Base-by-base conservation (phyloP, 2,329 filamentous ascomycete species). In the Aspergillus felis region DNA sequence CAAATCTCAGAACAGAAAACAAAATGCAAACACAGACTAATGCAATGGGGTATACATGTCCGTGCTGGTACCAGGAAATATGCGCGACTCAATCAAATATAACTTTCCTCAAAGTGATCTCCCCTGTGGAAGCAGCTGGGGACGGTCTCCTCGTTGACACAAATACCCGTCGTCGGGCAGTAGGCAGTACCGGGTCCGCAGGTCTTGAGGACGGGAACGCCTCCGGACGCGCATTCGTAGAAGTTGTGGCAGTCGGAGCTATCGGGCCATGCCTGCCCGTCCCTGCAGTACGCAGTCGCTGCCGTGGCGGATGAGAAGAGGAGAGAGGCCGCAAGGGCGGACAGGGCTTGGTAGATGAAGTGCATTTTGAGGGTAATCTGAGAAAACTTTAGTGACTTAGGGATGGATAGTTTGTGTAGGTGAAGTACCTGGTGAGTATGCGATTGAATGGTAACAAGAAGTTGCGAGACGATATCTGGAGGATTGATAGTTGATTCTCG, bases 171-270 rank as follows among this genome's bases (percentile, higher is more conserved):
- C 14, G 17, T 46, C n/a, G 44, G 10, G 29, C 56, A 55, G 27
- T 54, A 59, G 17, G 57, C 57, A 24, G 57, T 56, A 10, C 57
- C 54, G 2, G 57, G 57, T 14, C 54, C 57, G 3, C 57, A 59
- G 12, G 57, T 59, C 38, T 59, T 59, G 32, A 53, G 47, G 22
- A 59, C 54, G 3, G 57, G 57, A 1, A 32, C 17, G 8, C 57
- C 54, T 25, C 54, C 57, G n/a, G 44, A 38, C 8, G 57, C 54
- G 22, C 57, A 59, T 27, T 59, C 57, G n/a, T 32, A 59, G 46
- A 59, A 59, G 49, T 41, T 41, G 12, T 59, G 57, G 47, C 57
- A 59, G 41, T 59, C 29, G 17, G 42, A 12, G 46, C 38, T 32
- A 28, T 59, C 57, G 7, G 57, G 50, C 57, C 57, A 59, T n/a